Conservation (phyloP, 768 basidiomycete genomes). For the Pleurotus sapidus region DNA sequence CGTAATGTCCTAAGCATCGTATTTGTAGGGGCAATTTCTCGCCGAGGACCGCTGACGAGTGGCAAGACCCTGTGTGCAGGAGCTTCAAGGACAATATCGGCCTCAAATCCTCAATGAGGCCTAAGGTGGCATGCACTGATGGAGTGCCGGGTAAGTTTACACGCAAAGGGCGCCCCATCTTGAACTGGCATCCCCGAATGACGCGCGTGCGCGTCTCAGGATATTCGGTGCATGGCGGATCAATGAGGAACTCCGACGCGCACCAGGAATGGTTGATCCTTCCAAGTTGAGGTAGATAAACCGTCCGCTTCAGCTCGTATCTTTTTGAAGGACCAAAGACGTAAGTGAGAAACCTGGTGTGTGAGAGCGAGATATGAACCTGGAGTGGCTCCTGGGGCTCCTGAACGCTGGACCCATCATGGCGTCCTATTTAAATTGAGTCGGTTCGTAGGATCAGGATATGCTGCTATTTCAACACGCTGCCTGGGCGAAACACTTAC, state of each 20-base stretch:
- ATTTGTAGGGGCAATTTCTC: neutral
- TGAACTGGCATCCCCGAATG: neutral
- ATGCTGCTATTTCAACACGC: neutral
- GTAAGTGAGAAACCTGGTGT: neutral
- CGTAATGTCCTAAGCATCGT: neutral
- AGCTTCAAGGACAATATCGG: neutral
- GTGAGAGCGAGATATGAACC: no score
- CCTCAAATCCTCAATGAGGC: neutral
- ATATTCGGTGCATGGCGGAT: conserved; percentile 1
- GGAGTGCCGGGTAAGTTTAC: neutral
- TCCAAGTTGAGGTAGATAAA: neutral
- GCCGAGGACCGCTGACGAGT: neutral
- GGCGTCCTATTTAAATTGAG: no score
- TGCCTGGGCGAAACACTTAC: conserved; percentile 1
- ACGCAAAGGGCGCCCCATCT: neutral
- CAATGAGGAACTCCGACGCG: conserved; percentile 1
- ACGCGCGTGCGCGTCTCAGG: neutral
- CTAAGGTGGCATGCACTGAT: neutral
- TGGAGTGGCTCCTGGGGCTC: no score
- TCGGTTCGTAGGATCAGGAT: no score
- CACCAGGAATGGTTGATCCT: neutral
- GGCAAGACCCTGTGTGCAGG: conserved; percentile 2
- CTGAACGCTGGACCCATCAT: no score
- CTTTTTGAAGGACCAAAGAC: neutral
- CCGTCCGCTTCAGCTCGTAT: neutral